Evolutionary conservation across 805 yeast genomes (phyloP), one percentile per base, ranked within the genome.

Genomic region (Ogataea dorogensis): DNA sequence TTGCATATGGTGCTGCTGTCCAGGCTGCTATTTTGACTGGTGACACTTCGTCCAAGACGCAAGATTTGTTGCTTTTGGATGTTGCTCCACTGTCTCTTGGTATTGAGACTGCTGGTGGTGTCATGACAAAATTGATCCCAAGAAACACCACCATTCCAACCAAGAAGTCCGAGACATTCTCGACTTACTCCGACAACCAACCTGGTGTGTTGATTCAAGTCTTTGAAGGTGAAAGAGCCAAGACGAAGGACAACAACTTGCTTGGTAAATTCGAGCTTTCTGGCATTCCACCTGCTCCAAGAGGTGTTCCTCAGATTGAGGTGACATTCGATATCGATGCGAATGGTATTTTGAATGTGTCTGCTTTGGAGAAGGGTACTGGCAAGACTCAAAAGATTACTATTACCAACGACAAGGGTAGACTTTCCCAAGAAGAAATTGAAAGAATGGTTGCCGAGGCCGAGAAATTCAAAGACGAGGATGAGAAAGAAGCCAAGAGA

Each of bases 1-100:
- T 88, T 68, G 97, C 97, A 61, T 88, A 88, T 73, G 96, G 97
- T 82, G 97, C 97, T 54, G 96, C 96, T 47, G 96, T 88, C 53
- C 97, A 88, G 75, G 96, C 96, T 53, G 96, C 96, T 53, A 88
- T 88, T 63, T 78, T 88, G 64, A 79, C 96, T 44, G 97, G 97
- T 73, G 96, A 88, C 70, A 81, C 91, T 54, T 88, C 96, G 26
- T 81, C 95, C 46, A 87, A 87, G 83, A 89, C 96, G 45, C 96
- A 88, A 75, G 97, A 88, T 67, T 75, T 88, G 67, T 74, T 91
- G 64, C 77, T 89, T 61, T 79, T 91, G 64, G 98, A 89, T 78
- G 97, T 89, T 66, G 94, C 97, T 59, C 97, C 98, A 36, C 68
- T 84, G 58, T 81, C 93, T 12, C 60, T 84, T 33, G 94, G 94